Conservation (phyloP, 1,139 yeast genomes). For the Taphrina communis region DNA sequence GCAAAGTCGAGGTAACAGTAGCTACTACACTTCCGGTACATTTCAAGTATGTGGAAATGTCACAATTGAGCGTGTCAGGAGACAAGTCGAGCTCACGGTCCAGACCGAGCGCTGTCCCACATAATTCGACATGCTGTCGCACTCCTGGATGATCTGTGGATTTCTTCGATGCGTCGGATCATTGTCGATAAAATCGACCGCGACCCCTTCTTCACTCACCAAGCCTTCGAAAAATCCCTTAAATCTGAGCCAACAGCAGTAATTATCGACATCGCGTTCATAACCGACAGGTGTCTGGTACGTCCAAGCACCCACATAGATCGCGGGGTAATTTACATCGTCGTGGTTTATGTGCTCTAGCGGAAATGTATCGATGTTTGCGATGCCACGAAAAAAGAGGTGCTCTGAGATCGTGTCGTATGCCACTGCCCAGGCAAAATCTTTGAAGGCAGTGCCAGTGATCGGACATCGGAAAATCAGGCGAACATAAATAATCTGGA, state of each 20-base stretch:
- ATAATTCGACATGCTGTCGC: neutral
- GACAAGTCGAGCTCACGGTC: too few species aligned
- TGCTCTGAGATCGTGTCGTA: neutral
- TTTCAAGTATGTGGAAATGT: too few species aligned
- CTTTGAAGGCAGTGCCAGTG: neutral
- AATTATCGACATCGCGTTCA: neutral
- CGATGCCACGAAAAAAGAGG: neutral
- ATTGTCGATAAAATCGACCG: constrained; percentile 1
- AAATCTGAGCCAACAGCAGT: neutral
- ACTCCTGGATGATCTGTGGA: neutral
- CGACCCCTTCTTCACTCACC: neutral
- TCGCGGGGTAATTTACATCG: neutral
- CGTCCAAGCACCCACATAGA: neutral
- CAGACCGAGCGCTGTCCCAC: too few species aligned
- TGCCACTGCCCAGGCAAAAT: neutral
- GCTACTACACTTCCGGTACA: too few species aligned
- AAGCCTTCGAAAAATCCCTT: constrained; percentile 1
- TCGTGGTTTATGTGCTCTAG: neutral
- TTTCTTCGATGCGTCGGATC: neutral
- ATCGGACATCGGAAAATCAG: neutral
- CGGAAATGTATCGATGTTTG: neutral
- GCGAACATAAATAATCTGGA: neutral
- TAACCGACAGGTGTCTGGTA: neutral
- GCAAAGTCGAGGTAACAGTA: too few species aligned
- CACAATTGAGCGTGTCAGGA: too few species aligned